Base-by-base conservation (phyloP, 2,329 filamentous ascomycete genomes). In the Diplodia corticola region DNA sequence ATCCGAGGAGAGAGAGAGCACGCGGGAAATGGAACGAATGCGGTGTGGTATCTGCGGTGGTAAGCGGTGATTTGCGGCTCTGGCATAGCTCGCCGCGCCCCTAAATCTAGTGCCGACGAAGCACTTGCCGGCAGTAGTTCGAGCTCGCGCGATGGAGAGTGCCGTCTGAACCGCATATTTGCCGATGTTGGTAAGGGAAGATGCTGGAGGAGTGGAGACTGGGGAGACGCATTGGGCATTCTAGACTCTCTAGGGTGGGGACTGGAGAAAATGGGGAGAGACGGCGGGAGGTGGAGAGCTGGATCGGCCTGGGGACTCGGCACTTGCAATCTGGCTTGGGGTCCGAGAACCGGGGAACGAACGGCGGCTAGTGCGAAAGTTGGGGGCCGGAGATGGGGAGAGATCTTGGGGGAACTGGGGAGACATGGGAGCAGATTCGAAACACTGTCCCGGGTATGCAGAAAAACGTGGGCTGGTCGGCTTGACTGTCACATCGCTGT, bases 311-410 rank as follows among this genome's bases (percentile, higher is more conserved):
- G 22, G 15, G 2, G 37, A 48, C 24, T 13, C 28, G 37, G 33
- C 17, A 60, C 7, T 24, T 44, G 40, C 40, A 44, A 44, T 44
- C 40, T 44, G 40, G 37, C 12, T 59, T 26, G 35, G 35, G 24
- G 54, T 60, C 57, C 57, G 57, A 61, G 33, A 61, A 61, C 57
- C 57, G 57, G 57, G 57, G 57, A 24, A 20, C 15, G 35, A 44
- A 44, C 40, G 40, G 40, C 40, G 40, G 40, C 40, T 44, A 33
- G 40, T 1, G 35, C 26, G n/a, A 26, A 24, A 28, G 26, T 33
- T 59, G 57, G 57, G 57, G 57, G 57, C 44, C 44, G 57, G 57
- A 24, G 57, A 61, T 61, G 57, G 37, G 44, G 57, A 60, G 40
- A 61, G 55, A 57, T 59, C 7, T 15, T 7, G 54, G 20, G 51